Conservation (phyloP, 768 basidiomycete genomes). For the Gloeostereum incarnatum region DNA sequence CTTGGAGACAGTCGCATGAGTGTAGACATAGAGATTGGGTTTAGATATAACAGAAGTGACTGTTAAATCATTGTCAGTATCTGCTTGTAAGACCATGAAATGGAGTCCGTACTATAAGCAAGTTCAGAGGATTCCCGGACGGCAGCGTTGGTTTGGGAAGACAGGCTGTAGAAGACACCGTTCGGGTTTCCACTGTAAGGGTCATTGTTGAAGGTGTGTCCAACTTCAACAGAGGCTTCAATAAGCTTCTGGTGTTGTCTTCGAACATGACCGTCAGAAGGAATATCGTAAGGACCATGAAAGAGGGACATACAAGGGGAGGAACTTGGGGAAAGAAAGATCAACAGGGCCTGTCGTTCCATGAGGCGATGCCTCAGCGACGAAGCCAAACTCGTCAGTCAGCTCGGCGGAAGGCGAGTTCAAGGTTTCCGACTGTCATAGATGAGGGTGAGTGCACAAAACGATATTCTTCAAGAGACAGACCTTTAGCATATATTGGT, state of each 20-base stretch:
- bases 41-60: constrained; percentile 16
- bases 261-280: no score
- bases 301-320: constrained; percentile 15
- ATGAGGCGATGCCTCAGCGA: constrained; percentile 12
- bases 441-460: not conserved
- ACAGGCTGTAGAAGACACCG: constrained; percentile 17
- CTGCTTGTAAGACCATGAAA: no score
- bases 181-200: constrained; percentile 19
- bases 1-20: constrained; percentile 15
- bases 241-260: constrained; percentile 20
- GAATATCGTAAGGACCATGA: not conserved
- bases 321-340: constrained; percentile 19
- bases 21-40: constrained; percentile 15
- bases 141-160: constrained; percentile 14
- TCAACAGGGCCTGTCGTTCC: constrained; percentile 18
- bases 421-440: constrained; percentile 18
- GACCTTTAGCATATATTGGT: constrained; percentile 22
- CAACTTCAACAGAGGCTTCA: constrained; percentile 19
- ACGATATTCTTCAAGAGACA: no score
- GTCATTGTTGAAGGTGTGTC: constrained; percentile 19
- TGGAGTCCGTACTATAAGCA: constrained; percentile 18
- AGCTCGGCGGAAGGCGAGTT: constrained; percentile 13
- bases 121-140: constrained; percentile 20
- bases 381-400: constrained; percentile 15
- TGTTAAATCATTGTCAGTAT: no score